A percentile compares a stretch with the other conserved stretches of the same genome.
Conservation (phyloP, 2,329 filamentous ascomycete genomes). For the Hypocreales sp. region DNA sequence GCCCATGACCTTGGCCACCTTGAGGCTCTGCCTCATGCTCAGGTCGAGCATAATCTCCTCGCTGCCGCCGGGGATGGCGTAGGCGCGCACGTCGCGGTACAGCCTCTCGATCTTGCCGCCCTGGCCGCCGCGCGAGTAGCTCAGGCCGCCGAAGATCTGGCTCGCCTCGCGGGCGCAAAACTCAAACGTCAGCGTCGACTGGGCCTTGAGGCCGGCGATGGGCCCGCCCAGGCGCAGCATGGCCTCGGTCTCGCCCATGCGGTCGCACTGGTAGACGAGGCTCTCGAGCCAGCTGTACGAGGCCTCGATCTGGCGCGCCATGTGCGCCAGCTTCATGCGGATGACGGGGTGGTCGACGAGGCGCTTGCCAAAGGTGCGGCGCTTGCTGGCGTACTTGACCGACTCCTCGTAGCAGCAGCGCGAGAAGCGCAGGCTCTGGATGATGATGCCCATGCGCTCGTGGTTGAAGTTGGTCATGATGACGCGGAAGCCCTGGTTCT, state of each 20-base stretch:
- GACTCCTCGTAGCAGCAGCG: slow-evolving; percentile 96
- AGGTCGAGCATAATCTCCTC: slow-evolving; percentile 99
- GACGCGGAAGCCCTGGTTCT: slow-evolving; percentile 96
- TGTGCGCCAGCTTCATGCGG: slow-evolving; percentile 92
- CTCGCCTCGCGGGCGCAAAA: slow-evolving; percentile 93
- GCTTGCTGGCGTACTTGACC: slow-evolving; percentile 94
- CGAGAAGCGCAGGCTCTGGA: slow-evolving; percentile 88
- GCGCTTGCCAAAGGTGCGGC: slow-evolving; percentile 88
- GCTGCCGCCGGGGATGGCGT: slow-evolving; percentile 87
- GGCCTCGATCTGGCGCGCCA: slow-evolving; percentile 95
- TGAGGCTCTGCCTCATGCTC: slow-evolving; percentile 80
- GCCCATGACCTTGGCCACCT: slow-evolving; percentile 77
- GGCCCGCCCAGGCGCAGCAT: slow-evolving; percentile 92
- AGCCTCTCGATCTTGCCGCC: slow-evolving; percentile 89
- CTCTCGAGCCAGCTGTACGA: slow-evolving; percentile 96
- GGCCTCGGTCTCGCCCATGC: slow-evolving; percentile 87
- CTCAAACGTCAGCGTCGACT: slow-evolving; percentile 87
- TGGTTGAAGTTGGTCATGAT: slow-evolving; percentile 99
- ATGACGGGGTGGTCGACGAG: slow-evolving; percentile 96
- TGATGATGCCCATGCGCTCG: slow-evolving; percentile 96
- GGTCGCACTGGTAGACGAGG: slow-evolving; percentile 80
- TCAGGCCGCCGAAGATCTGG: slow-evolving; percentile 93
- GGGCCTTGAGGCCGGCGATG: slow-evolving; percentile 87
- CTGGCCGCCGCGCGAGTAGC: slow-evolving; percentile 85
- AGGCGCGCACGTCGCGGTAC: slow-evolving; percentile 89